Evolutionary conservation across 2,329 filamentous ascomycete species (phyloP).

Genomic region (Diplodia corticola): DNA sequence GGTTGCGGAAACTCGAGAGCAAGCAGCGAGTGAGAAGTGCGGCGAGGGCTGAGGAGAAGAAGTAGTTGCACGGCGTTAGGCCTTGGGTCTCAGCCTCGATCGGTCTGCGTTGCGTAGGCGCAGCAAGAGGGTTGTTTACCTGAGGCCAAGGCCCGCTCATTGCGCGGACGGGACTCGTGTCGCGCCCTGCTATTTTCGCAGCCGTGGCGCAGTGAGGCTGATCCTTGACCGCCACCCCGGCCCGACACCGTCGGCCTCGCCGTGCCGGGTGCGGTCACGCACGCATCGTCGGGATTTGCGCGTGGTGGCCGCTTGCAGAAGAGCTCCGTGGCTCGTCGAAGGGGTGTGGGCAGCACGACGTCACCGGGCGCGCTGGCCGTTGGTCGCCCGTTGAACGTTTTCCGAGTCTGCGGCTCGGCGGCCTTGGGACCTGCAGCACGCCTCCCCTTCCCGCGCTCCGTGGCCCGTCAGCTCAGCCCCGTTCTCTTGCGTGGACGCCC

Average conservation of each 20-base stretch:
- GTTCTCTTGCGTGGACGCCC: neutral
- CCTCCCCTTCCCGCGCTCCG: neutral
- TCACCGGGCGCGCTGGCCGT: neutral
- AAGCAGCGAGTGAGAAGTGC: neutral
- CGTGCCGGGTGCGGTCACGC: conserved; percentile 3
- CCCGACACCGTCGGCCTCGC: conserved; percentile 12
- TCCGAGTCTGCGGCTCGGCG: conserved; percentile 9
- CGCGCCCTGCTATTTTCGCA: conserved; percentile 7
- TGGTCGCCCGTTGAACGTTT: neutral
- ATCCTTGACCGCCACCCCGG: conserved; percentile 16
- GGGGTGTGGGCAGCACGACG: neutral
- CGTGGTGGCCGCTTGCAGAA: neutral
- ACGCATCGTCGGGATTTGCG: neutral
- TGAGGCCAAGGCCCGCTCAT: conserved; percentile 16
- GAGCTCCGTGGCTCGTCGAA: neutral
- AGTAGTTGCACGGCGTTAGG: neutral
- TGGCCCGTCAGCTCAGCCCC: conserved; percentile 15
- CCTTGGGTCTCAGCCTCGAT: conserved; percentile 10
- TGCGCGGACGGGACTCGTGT: conserved; percentile 6
- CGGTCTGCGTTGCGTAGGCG: neutral
- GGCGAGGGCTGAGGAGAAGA: neutral
- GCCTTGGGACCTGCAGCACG: neutral
- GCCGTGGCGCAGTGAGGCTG: conserved; percentile 11
- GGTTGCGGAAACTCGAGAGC: neutral
- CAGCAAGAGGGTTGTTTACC: conserved; percentile 14